phyloP scores from a whole-genome alignment of 169 alveolate species.

The Pseudocohnilembus persalinus region DNA sequence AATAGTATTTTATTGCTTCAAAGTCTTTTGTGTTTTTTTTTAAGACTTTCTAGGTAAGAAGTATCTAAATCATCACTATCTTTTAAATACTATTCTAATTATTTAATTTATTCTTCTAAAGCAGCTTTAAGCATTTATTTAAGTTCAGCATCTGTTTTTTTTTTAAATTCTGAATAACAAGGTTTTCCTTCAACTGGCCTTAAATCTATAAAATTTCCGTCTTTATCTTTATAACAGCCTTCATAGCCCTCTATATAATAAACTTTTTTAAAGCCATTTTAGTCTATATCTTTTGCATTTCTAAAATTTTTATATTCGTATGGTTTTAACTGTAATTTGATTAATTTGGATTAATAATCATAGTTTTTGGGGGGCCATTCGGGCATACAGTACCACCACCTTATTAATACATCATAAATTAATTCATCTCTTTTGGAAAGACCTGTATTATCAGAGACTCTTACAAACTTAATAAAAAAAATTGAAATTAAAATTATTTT shows the following conservation, averaged over 20 bases:
- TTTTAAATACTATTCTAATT: not conserved
- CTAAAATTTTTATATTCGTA: slow-evolving; percentile 44
- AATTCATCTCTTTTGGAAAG: not conserved
- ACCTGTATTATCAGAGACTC: too few species aligned
- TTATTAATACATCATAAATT: slow-evolving; percentile 31
- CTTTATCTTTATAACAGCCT: slow-evolving; percentile 43
- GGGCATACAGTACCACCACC: slow-evolving; percentile 63
- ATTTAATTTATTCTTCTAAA: not conserved
- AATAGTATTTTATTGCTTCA: too few species aligned
- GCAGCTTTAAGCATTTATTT: not conserved
- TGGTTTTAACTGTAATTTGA: slow-evolving; percentile 37
- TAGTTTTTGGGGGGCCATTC: slow-evolving; percentile 58
- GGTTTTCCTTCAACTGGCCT: slow-evolving; percentile 63
- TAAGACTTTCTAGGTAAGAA: not conserved
- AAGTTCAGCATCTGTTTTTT: slow-evolving; percentile 36
- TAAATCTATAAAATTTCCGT: slow-evolving; percentile 53
- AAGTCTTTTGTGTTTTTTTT: not conserved
- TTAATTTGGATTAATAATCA: slow-evolving; percentile 34
- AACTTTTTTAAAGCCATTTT: slow-evolving; percentile 46
- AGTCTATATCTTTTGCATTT: slow-evolving; percentile 47
- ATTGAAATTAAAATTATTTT: too few species aligned
- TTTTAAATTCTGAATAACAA: slow-evolving; percentile 40
- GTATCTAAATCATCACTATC: not conserved
- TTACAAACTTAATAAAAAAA: too few species aligned
- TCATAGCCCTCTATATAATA: slow-evolving; percentile 48